A percentile compares a stretch with the other conserved stretches of the same genome.
These are phyloP conservation scores for Kalmusia sp. DNA, from an alignment of 2,329 filamentous ascomycete genomes.

Conservation along the genomic window DNA sequence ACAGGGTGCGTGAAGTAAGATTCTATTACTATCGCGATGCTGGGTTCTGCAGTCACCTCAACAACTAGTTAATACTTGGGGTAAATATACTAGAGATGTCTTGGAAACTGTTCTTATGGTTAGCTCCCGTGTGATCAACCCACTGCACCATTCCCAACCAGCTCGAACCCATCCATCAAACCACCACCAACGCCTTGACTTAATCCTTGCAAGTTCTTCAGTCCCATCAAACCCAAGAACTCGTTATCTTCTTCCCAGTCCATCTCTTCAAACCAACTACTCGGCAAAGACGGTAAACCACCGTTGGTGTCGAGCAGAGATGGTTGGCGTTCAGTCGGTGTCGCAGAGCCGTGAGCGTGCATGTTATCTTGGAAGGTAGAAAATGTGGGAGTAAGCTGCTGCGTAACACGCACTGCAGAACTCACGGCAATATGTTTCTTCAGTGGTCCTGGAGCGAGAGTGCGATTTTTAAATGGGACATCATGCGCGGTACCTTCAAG, in stretches of 20 bases:
- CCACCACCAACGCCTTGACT: background rate
- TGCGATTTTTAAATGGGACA: background rate
- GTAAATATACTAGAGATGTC: too few species aligned
- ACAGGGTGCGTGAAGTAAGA: too few species aligned
- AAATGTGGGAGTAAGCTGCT: too few species aligned
- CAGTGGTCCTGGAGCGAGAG: background rate
- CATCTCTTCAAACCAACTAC: slow-evolving; percentile 22
- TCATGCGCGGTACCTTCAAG: background rate
- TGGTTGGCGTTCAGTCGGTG: background rate
- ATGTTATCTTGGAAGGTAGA: background rate
- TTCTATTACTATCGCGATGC: too few species aligned
- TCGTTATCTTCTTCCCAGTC: slow-evolving; percentile 21
- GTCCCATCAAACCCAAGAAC: slow-evolving; percentile 20
- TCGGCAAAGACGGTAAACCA: slow-evolving; percentile 16
- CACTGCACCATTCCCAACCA: background rate
- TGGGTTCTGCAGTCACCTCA: too few species aligned
- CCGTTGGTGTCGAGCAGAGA: background rate
- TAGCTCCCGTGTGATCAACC: too few species aligned
- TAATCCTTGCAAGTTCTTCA: slow-evolving; percentile 17
- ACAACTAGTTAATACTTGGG: too few species aligned
- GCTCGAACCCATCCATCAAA: background rate
- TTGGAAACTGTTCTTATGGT: too few species aligned
- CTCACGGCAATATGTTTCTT: slow-evolving; percentile 3
- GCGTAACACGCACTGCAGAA: too few species aligned
- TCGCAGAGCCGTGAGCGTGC: slow-evolving; percentile 1